phyloP scores from a whole-genome alignment of 139 green algal species.

The Chlamydomonas incerta region DNA sequence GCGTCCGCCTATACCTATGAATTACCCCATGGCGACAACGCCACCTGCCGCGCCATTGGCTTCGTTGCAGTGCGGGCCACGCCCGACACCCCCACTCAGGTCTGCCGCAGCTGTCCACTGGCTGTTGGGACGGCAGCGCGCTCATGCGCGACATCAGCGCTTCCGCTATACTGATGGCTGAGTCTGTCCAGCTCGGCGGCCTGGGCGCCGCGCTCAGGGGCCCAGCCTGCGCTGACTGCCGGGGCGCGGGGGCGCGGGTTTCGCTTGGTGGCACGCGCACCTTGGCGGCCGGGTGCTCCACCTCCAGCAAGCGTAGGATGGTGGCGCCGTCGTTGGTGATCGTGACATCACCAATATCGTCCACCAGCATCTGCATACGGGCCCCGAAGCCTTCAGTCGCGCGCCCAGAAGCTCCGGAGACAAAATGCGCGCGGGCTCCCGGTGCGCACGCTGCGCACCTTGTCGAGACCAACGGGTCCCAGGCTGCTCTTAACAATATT shows the following conservation, averaged over 20 bases:
- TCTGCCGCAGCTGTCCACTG: no score
- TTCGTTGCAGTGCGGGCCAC: no score
- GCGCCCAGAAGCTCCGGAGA: not conserved
- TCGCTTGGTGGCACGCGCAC: conserved; percentile 55
- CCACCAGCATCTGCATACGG: conserved; percentile 96
- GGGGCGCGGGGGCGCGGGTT: not conserved
- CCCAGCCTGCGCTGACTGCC: no score
- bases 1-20: no score
- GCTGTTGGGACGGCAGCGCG: no score
- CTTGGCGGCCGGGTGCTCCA: conserved; percentile 99
- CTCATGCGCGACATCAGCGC: no score
- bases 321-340: conserved; percentile 99
- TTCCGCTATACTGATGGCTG: no score
- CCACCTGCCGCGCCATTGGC: no score
- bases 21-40: no score
- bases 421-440: not conserved
- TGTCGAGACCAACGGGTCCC: conserved; percentile 97
- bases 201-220: no score
- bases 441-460: conserved; percentile 74
- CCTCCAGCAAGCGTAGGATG: conserved; percentile 98
- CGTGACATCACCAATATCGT: conserved; percentile 99
- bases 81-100: no score
- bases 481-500: conserved; percentile 98
- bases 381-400: not conserved
- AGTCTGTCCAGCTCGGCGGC: no score